Percentiles rank a stretch among this genome's conserved stretches.
Conservation (phyloP, 441 rosid genomes). For the Populus hybrid region DNA sequence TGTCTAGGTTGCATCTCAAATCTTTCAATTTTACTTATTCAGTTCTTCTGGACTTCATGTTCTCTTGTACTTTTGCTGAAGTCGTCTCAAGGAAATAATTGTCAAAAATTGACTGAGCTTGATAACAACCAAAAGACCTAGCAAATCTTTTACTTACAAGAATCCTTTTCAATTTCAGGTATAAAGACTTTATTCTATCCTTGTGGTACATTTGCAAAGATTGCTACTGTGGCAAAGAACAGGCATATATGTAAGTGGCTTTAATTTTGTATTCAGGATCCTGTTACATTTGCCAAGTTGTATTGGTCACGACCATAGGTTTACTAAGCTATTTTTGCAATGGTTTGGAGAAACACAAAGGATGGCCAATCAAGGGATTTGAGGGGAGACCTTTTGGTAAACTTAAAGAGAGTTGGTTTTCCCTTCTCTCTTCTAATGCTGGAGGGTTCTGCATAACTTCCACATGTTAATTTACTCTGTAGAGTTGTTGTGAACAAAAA, state of each 20-base stretch:
- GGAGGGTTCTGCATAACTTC: not conserved
- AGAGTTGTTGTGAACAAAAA: not conserved
- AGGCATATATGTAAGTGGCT: constrained; percentile 65
- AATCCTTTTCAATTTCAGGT: constrained; percentile 45
- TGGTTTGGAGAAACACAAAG: not conserved
- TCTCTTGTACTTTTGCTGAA: not conserved
- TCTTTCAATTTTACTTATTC: too few relatives aligned
- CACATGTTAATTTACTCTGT: not conserved
- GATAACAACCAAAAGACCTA: not conserved
- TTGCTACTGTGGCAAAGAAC: constrained; percentile 65
- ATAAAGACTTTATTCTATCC: constrained; percentile 74
- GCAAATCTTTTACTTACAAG: not conserved
- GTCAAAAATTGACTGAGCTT: not conserved
- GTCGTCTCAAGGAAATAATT: not conserved
- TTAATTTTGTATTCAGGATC: not conserved
- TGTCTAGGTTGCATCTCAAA: not conserved
- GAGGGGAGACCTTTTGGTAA: too few relatives aligned
- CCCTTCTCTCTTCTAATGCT: not conserved
- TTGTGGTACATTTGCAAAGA: constrained; percentile 75
- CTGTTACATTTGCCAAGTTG: not conserved
- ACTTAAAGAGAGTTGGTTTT: not conserved
- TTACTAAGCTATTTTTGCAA: not conserved
- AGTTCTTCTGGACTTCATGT: too few relatives aligned
- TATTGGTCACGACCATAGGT: not conserved
- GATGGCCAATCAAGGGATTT: not conserved